Evolutionary conservation across 2,329 filamentous ascomycete species (phyloP), one percentile per base, ranked within the genome.

Genomic region (Sclerotinia glacialis): DNA sequence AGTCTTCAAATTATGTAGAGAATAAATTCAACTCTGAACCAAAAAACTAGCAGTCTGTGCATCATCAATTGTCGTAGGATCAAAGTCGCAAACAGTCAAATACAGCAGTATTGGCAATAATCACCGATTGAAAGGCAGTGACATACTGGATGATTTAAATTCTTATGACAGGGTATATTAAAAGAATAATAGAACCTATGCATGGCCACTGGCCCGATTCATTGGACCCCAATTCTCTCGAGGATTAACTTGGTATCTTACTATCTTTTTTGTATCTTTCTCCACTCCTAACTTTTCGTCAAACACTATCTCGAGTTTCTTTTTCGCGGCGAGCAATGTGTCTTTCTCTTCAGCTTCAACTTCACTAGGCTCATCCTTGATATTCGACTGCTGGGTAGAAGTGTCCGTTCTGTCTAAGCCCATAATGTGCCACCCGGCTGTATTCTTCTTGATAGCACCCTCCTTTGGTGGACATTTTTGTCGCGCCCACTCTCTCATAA

Each of bases 221-320:
- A 77, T 77, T 11, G 95, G 95, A 0, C 95, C 95, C 95, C 95
- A 99, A 77, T 98, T 95, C 74, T 92, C 89, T 68, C 89, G 83
- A 55, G 95, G 95, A 76, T 98, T 98, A 68, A 89, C 80, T 80
- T 97, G 95, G 78, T 97, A 99, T 69, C 94, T 83, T 64, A 96
- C 87, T 55, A 96, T 82, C 70, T 88, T 89, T 76, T 86, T 89
- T 59, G 81, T 83, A 64, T 85, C 84, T 69, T 81, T 84, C 68
- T 92, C 88, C 72, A 83, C 88, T 0, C 93, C 94, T 16, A 97
- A 82, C 65, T 82, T 69, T 71, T 95, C 91, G 76, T 98, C 89
- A 76, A 99, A 98, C 0, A 89, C 85, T 67, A 93, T 85, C 11
- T 73, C 74, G 14, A 71, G 49, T 7, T 69, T 74, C 37, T 69